Percentiles rank a stretch among this genome's conserved stretches.
Evolutionary conservation across 1,139 yeast genomes (phyloP).

Genomic region (Kurtzmaniella quercitrusa): DNA sequence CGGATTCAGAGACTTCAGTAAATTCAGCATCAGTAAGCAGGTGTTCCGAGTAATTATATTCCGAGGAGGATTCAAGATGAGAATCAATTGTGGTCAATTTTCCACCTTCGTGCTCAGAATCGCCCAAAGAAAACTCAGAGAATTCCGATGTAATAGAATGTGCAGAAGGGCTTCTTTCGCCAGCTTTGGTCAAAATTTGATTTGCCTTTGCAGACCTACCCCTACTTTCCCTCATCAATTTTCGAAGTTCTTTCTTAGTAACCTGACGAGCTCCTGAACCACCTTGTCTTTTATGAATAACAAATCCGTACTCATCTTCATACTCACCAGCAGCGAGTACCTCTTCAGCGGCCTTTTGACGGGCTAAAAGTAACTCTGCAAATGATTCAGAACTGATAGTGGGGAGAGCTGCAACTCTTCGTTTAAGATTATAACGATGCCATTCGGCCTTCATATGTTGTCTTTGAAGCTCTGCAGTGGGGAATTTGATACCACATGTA

Average conservation of each 20-base stretch:
- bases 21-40: constrained; percentile 19
- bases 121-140: constrained; percentile 67
- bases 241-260: constrained; percentile 19
- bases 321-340: constrained; percentile 20
- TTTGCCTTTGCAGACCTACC: constrained; percentile 8
- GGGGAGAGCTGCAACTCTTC: constrained; percentile 83
- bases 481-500: constrained; percentile 78
- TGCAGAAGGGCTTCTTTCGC: constrained; percentile 42
- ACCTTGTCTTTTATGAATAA: constrained; percentile 29
- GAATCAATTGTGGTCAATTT: constrained; percentile 35
- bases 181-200: constrained; percentile 21
- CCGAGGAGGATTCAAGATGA: constrained; percentile 45
- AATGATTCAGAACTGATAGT: constrained; percentile 77
- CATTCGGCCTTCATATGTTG: constrained; percentile 94
- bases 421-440: constrained; percentile 89
- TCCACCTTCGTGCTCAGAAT: constrained; percentile 19
- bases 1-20: constrained; percentile 17
- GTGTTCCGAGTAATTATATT: constrained; percentile 37
- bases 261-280: constrained; percentile 18
- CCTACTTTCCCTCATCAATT: constrained; percentile 10
- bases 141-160: constrained; percentile 52
- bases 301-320: constrained; percentile 68
- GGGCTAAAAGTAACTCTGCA: constrained; percentile 63
- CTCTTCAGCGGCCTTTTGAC: constrained; percentile 28
- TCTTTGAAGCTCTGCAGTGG: constrained; percentile 76